Evolutionary conservation across 2,329 filamentous ascomycete genomes (phyloP).

Genomic region (Talaromyces albobiverticillius): DNA sequence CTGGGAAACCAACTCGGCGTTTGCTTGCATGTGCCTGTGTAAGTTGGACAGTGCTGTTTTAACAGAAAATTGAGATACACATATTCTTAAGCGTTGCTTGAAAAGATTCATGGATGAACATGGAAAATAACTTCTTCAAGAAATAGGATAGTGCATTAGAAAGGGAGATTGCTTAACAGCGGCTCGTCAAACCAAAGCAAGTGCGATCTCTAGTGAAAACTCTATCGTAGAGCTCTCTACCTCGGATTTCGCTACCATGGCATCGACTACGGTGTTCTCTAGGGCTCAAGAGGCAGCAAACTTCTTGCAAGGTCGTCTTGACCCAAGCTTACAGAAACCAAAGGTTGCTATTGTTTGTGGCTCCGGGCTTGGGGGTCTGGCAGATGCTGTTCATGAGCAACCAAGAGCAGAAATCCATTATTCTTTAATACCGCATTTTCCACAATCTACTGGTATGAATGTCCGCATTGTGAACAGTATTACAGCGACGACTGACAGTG

Average conservation of each 20-base stretch:
- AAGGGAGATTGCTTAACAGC: neutral
- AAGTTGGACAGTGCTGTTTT: neutral
- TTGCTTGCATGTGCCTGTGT: neutral
- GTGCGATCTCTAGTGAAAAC: neutral
- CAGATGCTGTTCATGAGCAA: conserved; percentile 52
- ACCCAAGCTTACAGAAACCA: conserved; percentile 49
- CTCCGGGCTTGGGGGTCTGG: conserved; percentile 61
- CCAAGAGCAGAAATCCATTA: conserved; percentile 56
- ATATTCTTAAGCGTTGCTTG: too few relatives aligned
- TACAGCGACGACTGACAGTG: conserved; percentile 14
- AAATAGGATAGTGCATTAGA: neutral
- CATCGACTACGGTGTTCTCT: conserved; percentile 22
- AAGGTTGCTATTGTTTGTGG: conserved; percentile 64
- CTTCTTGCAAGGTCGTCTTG: conserved; percentile 51
- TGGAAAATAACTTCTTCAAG: neutral
- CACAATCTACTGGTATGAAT: conserved; percentile 54
- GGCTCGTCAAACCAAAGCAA: neutral
- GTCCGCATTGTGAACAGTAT: neutral
- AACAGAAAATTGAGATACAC: neutral
- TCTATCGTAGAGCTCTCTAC: conserved; percentile 5
- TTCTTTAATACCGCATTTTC: conserved; percentile 60
- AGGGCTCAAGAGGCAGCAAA: conserved; percentile 47
- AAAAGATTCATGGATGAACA: neutral
- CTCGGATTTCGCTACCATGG: conserved; percentile 9
- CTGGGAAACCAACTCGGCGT: neutral